These are phyloP conservation scores for Cutaneotrichosporon cavernicola DNA, from an alignment of 1,284 basidiomycete genomes.

Conservation along the genomic window DNA sequence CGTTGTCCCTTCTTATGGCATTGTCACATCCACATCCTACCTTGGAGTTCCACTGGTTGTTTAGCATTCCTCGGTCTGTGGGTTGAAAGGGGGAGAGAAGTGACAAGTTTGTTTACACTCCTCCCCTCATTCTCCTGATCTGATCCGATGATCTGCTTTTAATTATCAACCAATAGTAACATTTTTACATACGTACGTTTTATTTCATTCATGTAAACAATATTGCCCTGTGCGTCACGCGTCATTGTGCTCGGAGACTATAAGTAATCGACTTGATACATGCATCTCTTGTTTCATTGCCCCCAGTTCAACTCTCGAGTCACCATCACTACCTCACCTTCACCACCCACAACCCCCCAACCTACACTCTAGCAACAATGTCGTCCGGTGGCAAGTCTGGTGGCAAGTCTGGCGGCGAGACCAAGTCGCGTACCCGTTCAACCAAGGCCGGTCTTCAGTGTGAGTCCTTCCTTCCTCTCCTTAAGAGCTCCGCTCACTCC, in stretches of 20 bases:
- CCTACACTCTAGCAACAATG: constrained; percentile 54
- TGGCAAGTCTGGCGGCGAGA: constrained; percentile 56
- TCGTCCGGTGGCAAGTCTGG: constrained; percentile 58
- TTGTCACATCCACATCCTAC: not conserved
- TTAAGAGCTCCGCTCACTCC: constrained; percentile 53
- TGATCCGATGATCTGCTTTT: no score
- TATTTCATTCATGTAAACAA: no score
- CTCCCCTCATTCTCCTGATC: no score
- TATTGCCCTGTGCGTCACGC: no score
- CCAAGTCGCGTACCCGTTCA: constrained; percentile 69
- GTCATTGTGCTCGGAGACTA: not conserved
- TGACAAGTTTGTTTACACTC: no score
- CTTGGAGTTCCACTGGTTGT: not conserved
- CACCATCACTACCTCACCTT: constrained; percentile 3
- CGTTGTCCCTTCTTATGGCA: not conserved
- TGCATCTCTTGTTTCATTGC: not conserved
- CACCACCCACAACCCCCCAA: constrained; percentile 12
- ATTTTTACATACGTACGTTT: no score
- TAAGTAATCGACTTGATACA: not conserved
- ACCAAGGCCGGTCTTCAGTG: constrained; percentile 77
- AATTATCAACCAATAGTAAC: no score
- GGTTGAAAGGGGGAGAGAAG: no score
- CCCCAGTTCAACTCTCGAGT: constrained; percentile 2
- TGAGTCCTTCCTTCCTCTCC: constrained; percentile 25
- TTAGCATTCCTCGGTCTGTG: not conserved